Evolutionary conservation across 768 basidiomycete genomes (phyloP).

Genomic region (Agrocybe chaxingu): DNA sequence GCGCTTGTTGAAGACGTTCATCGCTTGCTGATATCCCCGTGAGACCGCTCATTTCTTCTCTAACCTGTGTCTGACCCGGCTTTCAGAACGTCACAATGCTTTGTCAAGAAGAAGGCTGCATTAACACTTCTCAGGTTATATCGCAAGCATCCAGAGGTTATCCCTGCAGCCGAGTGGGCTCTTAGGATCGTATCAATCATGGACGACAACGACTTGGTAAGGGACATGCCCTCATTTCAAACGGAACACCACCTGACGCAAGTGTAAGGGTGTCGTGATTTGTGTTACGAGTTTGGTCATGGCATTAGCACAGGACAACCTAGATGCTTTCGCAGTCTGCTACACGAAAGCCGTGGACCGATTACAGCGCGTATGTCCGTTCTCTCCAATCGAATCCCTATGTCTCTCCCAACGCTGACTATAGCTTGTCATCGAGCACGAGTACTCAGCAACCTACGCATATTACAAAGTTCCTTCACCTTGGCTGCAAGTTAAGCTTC

Average conservation of each 20-base stretch:
- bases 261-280: slow-evolving; percentile 81
- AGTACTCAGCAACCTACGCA: slow-evolving; percentile 85
- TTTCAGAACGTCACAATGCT: slow-evolving; percentile 83
- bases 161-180: slow-evolving; percentile 95
- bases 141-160: slow-evolving; percentile 92
- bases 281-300: slow-evolving; percentile 92
- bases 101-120: slow-evolving; percentile 99
- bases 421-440: slow-evolving; percentile 87
- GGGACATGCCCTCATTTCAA: slow-evolving; percentile 10
- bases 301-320: slow-evolving; percentile 91
- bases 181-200: slow-evolving; percentile 91
- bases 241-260: not conserved
- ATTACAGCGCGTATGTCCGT: slow-evolving; percentile 62
- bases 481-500: slow-evolving; percentile 95
- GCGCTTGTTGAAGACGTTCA: slow-evolving; percentile 92
- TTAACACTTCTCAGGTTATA: slow-evolving; percentile 90
- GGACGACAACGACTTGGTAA: slow-evolving; percentile 87
- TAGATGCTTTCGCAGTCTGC: slow-evolving; percentile 87
- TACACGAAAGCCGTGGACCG: slow-evolving; percentile 95
- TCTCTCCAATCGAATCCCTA: not conserved
- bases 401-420: slow-evolving; percentile 2
- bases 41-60: slow-evolving; percentile 19
- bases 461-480: slow-evolving; percentile 98
- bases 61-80: slow-evolving; percentile 3
- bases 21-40: slow-evolving; percentile 93